Evolutionary conservation across 176 grass and related monocot species (phyloP), one percentile per base, ranked within the genome.

Genomic region (Zoysia japonica): DNA sequence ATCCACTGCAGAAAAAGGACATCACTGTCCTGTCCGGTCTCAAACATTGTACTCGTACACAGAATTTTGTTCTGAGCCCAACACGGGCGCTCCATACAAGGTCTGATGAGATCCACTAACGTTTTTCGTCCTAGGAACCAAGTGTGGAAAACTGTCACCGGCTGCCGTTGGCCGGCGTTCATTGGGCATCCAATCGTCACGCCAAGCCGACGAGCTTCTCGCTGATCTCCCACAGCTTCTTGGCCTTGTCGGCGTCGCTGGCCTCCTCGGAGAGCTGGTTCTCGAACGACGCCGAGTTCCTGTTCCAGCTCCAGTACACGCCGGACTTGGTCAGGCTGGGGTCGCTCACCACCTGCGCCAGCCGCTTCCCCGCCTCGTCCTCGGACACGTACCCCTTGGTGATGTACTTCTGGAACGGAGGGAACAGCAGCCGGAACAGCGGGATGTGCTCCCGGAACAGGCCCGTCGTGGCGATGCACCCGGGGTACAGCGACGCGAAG

Each of bases 261-360:
- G 96, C 96, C 81, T 98, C 96, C 80, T 98, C 70, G 1, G 96
- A 98, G 77, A 94, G 84, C 87, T 98, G 89, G 81, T 98, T 98
- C 89, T 98, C 92, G 61, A 98, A 98, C 3, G 96, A 98, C 0
- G 96, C 90, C 2, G 96, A 98, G 81, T 98, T 93, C 3, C 83
- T 92, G 88, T 98, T 98, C 96, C 96, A 98, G 92, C 96, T 98
- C 92, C 96, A 98, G 78, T 98, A 98, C 0, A 98, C 92, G 11
- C 92, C 90, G 9, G 96, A 98, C 72, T 98, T 98, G 7, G 90
- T 94, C 19, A 98, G 78, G 85, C 96, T 98, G 48, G 90, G 92
- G 57, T 94, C 92, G 59, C 90, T 93, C 1, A 93, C 96, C 60
- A 94, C 96, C 96, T 98, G 96, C 44, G 92, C 92, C 70, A 98